phyloP scores from a whole-genome alignment of 495 filamentous ascomycete genomes.

The Lasiosphaeria hispida region DNA sequence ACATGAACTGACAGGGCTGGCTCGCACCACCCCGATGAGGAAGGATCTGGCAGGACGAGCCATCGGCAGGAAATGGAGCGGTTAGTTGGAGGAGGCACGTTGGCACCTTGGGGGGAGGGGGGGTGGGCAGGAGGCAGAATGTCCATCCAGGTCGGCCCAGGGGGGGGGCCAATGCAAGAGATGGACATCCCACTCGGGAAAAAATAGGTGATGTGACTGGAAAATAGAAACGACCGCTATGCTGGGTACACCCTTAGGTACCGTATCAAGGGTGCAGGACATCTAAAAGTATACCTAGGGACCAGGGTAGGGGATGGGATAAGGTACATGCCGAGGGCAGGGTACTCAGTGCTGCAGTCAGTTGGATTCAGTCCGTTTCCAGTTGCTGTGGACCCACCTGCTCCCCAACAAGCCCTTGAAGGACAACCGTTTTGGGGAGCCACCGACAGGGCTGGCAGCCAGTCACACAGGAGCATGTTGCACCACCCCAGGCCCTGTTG shows the following conservation, averaged over 20 bases:
- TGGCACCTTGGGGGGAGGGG: constrained; percentile 10
- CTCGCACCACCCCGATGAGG: constrained; percentile 24
- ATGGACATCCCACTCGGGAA: constrained; percentile 15
- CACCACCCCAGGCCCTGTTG: constrained; percentile 18
- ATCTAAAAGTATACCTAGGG: constrained; percentile 29
- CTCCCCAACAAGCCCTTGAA: constrained; percentile 6
- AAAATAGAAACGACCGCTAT: constrained; percentile 31
- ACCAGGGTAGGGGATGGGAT: constrained; percentile 18
- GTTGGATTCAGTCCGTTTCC: constrained; percentile 19
- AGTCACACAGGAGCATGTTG: constrained; percentile 24
- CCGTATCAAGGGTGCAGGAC: constrained; percentile 25
- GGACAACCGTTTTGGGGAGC: constrained; percentile 13
- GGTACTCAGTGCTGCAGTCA: neutral
- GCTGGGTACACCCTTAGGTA: constrained; percentile 18
- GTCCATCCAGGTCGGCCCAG: constrained; percentile 6
- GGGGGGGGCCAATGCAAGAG: constrained; percentile 13
- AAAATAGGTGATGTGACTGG: constrained; percentile 22
- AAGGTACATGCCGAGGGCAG: constrained; percentile 12
- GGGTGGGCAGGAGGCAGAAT: neutral
- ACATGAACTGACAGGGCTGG: constrained; percentile 22
- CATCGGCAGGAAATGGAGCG: neutral
- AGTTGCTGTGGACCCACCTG: constrained; percentile 13
- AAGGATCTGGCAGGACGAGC: constrained; percentile 21
- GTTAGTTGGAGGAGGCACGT: constrained; percentile 16
- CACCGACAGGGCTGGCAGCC: constrained; percentile 22